A percentile compares a stretch with the other conserved stretches of the same genome.
Conservation (phyloP, 257 asterid genomes). For the Jasminum sambac region DNA sequence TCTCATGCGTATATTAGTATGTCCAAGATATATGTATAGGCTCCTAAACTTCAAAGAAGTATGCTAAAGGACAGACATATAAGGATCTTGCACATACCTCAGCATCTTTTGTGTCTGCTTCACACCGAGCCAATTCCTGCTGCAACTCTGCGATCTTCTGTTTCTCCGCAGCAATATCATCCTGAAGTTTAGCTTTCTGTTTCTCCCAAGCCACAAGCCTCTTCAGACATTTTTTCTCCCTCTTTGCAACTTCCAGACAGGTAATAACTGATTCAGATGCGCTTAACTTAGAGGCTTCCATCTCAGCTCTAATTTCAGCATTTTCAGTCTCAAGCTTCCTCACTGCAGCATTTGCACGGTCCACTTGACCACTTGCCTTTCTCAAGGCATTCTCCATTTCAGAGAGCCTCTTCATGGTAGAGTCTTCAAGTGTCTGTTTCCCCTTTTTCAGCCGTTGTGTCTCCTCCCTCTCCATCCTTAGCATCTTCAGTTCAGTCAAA, state of each 20-base stretch:
- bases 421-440: constrained; percentile 62
- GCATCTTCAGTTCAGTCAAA: constrained; percentile 77
- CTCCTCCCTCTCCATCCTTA: constrained; percentile 95
- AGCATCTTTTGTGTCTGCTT: constrained; percentile 62
- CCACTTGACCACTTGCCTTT: constrained; percentile 83
- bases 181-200: constrained; percentile 85
- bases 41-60: neutral
- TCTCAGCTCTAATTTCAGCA: constrained; percentile 91
- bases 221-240: constrained; percentile 82
- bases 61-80: neutral
- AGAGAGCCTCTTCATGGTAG: constrained; percentile 63
- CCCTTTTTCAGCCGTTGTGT: constrained; percentile 71
- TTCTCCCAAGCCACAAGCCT: constrained; percentile 87
- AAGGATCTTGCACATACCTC: constrained; percentile 50
- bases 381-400: constrained; percentile 87
- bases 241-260: constrained; percentile 75
- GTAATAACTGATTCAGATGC: constrained; percentile 83
- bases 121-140: constrained; percentile 61
- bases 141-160: constrained; percentile 56
- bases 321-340: constrained; percentile 79
- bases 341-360: constrained; percentile 75
- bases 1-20: no score
- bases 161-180: constrained; percentile 69
- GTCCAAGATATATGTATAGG: neutral
- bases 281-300: constrained; percentile 86